Evolutionary conservation across 2,329 filamentous ascomycete genomes (phyloP), one percentile per base, ranked within the genome.

Genomic region (Chaetothyriales sp.): DNA sequence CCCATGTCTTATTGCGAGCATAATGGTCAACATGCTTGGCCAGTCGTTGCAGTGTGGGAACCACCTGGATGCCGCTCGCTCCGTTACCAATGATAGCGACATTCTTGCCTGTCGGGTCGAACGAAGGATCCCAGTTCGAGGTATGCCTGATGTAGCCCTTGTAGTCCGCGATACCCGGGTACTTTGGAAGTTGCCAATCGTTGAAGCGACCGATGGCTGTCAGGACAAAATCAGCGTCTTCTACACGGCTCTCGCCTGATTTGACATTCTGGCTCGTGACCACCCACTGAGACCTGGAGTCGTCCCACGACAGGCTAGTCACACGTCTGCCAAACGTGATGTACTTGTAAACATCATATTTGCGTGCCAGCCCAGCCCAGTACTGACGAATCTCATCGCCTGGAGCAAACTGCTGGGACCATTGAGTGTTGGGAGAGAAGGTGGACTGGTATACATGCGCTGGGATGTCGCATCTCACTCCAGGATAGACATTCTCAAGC

Each of bases 261-360:
- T 51, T 51, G 15, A 48, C 20, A 42, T 54, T 46, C 20, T 48
- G 19, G 4, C 53, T 46, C 4, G 49, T 52, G n/a, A 53, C 49
- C 44, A 49, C 53, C 62, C 26, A 75, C 28, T 55, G 32, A 12
- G 50, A 50, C 15, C 51, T 45, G 2, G 53, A 57, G 4, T 78
- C 75, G 51, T 79, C 70, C 78, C 77, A 81, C 1, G 63, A 66
- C 2, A 76, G 72, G 47, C 71, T 68, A 22, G 75, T 66, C 2
- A 79, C 76, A 0, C 66, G 63, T 0, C 73, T 75, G 57, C 76
- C 78, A 65, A 81, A 80, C 1, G 75, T 70, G 39, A 79, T 74
- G 59, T 80, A 73, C 49, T 70, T 70, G 60, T 74, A 77, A 0
- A 81, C 69, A 32, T 57, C 52, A 48, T 58, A 60, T 43, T 60